Percentiles rank a stretch among this genome's conserved stretches.
phyloP scores from a whole-genome alignment of 1,139 yeast species.

The Pneumocystis oryctolagi region DNA sequence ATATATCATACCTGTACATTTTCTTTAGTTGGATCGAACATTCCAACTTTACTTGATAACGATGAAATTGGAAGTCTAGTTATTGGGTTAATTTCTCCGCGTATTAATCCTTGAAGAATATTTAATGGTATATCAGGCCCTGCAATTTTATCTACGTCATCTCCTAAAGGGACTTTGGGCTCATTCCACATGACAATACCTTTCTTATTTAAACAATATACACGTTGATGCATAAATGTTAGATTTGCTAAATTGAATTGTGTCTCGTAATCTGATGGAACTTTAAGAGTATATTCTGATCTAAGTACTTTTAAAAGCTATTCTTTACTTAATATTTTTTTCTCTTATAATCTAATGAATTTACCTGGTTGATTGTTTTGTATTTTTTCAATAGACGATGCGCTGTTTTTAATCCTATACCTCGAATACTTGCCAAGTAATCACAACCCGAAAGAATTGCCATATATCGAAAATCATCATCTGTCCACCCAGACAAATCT shows the following conservation, averaged over 20 bases:
- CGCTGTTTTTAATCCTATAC: conserved; percentile 70
- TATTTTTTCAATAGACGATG: conserved; percentile 43
- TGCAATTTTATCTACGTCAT: background rate
- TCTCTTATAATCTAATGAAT: background rate
- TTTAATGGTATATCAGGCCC: background rate
- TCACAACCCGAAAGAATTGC: conserved; percentile 94
- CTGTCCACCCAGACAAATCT: conserved; percentile 34
- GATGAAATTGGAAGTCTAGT: background rate
- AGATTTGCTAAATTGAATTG: conserved; percentile 55
- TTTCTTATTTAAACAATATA: conserved; percentile 48
- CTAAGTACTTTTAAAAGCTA: conserved; percentile 35
- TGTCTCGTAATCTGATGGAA: conserved; percentile 45
- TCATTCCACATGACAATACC: conserved; percentile 44
- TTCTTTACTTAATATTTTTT: background rate
- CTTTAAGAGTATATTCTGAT: conserved; percentile 42
- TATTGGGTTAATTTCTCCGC: background rate
- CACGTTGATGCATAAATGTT: conserved; percentile 78
- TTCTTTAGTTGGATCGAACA: background rate
- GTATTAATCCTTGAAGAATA: background rate
- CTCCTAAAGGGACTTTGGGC: conserved; percentile 27
- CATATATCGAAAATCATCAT: conserved; percentile 51
- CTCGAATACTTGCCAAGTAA: conserved; percentile 73
- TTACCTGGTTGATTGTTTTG: conserved; percentile 38
- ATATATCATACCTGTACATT: background rate
- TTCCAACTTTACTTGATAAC: background rate